Evolutionary conservation across 2,329 filamentous ascomycete species (phyloP).

Genomic region (Cladophialophora immunda): DNA sequence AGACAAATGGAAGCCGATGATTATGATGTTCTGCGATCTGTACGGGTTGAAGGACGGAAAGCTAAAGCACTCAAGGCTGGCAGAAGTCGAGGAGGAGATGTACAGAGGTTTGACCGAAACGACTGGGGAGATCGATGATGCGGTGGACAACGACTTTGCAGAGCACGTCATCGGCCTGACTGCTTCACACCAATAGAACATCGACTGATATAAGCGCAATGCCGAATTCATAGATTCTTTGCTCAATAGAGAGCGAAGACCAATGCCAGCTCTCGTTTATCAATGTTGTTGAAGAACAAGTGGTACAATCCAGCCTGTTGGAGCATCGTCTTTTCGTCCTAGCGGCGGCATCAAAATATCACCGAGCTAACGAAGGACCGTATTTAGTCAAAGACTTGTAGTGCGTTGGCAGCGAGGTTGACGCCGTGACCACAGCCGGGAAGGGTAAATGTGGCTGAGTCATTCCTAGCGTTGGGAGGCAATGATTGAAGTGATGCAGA

Average conservation of each 20-base stretch:
- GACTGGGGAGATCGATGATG: slow-evolving; percentile 16
- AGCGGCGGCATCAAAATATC: no score
- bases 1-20: slow-evolving; percentile 55
- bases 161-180: slow-evolving; percentile 22
- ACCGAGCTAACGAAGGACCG: no score
- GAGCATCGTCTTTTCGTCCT: background rate
- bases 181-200: slow-evolving; percentile 13
- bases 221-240: background rate
- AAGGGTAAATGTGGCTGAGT: no score
- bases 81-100: slow-evolving; percentile 34
- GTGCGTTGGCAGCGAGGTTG: no score
- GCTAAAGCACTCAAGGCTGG: slow-evolving; percentile 27
- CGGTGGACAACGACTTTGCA: slow-evolving; percentile 8
- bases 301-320: background rate
- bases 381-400: no score
- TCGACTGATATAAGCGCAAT: background rate
- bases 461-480: no score
- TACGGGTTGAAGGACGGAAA: slow-evolving; percentile 48
- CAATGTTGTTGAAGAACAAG: background rate
- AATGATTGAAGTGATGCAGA: no score
- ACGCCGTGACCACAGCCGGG: no score
- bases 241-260: background rate
- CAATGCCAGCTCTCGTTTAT: background rate
- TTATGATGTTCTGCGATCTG: slow-evolving; percentile 57
- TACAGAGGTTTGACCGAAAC: slow-evolving; percentile 24